Evolutionary conservation across 257 asterid genomes (phyloP).

Genomic region (Solanum bulbocastanum): DNA sequence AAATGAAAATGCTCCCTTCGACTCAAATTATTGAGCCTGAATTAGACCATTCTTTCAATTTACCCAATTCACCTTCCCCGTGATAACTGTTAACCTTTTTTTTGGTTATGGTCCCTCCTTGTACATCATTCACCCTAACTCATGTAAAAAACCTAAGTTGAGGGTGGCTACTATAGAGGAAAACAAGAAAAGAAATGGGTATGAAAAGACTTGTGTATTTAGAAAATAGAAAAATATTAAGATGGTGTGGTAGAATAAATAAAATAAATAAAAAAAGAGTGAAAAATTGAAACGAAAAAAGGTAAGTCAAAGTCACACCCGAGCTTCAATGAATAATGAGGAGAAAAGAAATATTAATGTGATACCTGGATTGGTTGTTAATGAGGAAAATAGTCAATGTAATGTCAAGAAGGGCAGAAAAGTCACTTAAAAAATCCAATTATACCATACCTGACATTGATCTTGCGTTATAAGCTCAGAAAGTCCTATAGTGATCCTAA

Average conservation of each 20-base stretch:
- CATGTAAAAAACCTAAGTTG: too few species aligned
- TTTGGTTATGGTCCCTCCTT: neutral
- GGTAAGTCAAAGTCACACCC: neutral
- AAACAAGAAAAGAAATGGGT: neutral
- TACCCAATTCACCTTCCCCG: neutral
- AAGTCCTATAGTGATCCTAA: neutral
- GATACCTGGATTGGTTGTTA: neutral
- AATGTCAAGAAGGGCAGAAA: too few species aligned
- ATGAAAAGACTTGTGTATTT: neutral
- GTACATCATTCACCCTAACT: neutral
- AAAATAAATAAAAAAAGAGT: too few species aligned
- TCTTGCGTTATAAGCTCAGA: too few species aligned
- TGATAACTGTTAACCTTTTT: neutral
- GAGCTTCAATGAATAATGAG: neutral
- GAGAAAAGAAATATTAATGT: too few species aligned
- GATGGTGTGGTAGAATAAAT: neutral
- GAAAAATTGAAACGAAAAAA: neutral
- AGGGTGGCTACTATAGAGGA: neutral
- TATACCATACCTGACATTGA: too few species aligned
- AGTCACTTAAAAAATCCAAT: too few species aligned
- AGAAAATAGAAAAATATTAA: too few species aligned
- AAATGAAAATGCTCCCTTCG: neutral
- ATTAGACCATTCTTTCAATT: neutral
- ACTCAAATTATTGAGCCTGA: neutral
- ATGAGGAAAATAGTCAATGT: neutral